Evolutionary conservation across 345 rosid genomes (phyloP), one percentile per base, ranked within the genome.

Genomic region (Populus deltoides): DNA sequence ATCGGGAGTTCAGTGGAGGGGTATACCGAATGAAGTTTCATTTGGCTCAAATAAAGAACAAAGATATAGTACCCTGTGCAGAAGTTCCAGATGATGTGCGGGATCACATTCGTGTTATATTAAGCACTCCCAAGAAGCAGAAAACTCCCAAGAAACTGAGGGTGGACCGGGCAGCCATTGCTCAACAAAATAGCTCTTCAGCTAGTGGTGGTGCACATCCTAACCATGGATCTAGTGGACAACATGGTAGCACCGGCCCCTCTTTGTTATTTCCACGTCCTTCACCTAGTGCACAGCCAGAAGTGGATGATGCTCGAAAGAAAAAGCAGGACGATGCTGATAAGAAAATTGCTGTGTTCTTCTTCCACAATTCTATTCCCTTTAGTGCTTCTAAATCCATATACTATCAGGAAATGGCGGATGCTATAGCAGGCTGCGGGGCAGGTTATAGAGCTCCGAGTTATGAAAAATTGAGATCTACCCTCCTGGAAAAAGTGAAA

Each of bases 21-120:
- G 90, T 87, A 74, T 90, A 88, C 80, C 81, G 90, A 83, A 90
- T 90, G 90, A 90, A 90, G 81, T 90, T 90, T 74, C 91, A 90
- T 82, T 80, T 87, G 84, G 91, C 93, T 67, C 93, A 87, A 68
- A 88, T 90, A 3, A 90, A 83, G 47, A 88, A 88, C 78, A 90
- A 88, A 81, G 92, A 90, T 75, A 87, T 90, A 18, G 83, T 87
- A 33, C 90, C 88, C 25, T 87, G 90, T 65, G 35, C 85, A 57
- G 82, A 87, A 78, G 93, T 88, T 74, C 88, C 89, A 12, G 79
- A 70, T 74, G 82, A 85, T 24, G 87, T 87, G 47, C 78, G 90
- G 38, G 78, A 86, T 66, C 87, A 77, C 69, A 90, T 90, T 67
- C 81, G 70, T 75, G 81, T 83, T 55, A 80, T 88, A 63, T 27